phyloP scores from a whole-genome alignment of 192 early-diverging fungal genomes.

The Neocallimastix lanati region DNA sequence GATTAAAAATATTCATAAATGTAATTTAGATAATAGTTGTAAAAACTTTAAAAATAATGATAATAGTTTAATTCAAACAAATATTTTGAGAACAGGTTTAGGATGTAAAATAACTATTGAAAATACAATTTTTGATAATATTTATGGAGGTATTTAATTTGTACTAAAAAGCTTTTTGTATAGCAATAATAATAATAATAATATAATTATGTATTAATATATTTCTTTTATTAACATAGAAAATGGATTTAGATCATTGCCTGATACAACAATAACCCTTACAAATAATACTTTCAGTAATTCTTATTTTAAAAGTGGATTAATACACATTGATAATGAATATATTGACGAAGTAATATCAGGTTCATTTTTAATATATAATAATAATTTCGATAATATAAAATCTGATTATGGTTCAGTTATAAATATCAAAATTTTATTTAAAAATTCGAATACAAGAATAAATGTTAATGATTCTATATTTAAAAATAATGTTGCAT shows the following conservation, averaged over 20 bases:
- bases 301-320: too few species aligned
- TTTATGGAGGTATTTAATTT: too few species aligned
- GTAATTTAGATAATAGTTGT: background rate
- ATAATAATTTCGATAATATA: background rate
- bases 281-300: too few species aligned
- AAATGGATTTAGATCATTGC: too few species aligned
- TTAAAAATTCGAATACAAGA: too few species aligned
- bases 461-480: background rate
- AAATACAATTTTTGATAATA: too few species aligned
- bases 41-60: background rate
- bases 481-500: background rate
- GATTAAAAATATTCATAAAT: background rate
- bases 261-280: too few species aligned
- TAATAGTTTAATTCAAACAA: background rate
- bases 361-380: background rate
- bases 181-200: too few species aligned
- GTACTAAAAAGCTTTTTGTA: too few species aligned
- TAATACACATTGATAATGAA: too few species aligned
- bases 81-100: background rate
- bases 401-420: background rate
- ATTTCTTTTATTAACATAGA: background rate
- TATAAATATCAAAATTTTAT: background rate
- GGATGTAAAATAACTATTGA: background rate
- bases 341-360: too few species aligned
- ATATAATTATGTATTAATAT: too few species aligned